Base-by-base conservation (phyloP, 306 rosid species). In the Malus sieversii region DNA sequence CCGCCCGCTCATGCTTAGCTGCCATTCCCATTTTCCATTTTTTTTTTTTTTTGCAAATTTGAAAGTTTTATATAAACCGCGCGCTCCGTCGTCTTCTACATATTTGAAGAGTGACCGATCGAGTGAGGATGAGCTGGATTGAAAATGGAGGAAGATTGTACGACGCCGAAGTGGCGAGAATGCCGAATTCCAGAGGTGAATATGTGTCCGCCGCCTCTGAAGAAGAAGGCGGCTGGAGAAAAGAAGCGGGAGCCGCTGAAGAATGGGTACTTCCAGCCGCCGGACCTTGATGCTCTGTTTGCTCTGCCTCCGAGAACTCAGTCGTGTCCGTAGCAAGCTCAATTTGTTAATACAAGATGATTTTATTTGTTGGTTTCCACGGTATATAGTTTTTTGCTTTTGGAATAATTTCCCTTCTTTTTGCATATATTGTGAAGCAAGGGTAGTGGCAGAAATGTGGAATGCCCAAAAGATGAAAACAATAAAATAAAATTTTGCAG, bases 231-330 rank as follows among this genome's bases (percentile, higher is more conserved):
- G 15, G 68, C 62, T 0, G 44, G 70, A 19, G 85, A 82, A 58
- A 82, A 68, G 67, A 77, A 85, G 64, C 77, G 62, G 32, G 78
- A 79, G 4, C 93, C 90, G 6, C 96, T 90, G 0, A 86, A 80
- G 79, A 87, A 83, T 10, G 96, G 92, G 35, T 90, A 87, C 74
- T 92, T 92, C 64, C 89, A 88, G 35, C 89, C 94, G 18, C 94
- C 97, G 25, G 96, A 92, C 79, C 93, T 92, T 18, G 97, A 92
- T 23, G 72, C 92, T 25, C 81, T 92, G 75, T 90, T 90, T 60
- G 7, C 51, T 18, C 23, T 85, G 78, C 70, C 71, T n/a, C 71
- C 86, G 4, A 81, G 93, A 40, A 72, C 82, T 74, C 91, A 83
- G 79, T 82, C 90, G 20, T 83, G 83, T 53, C 85, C 84, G 8